These are phyloP conservation scores for Pilaira anomala DNA, from an alignment of 192 early-diverging fungal species.

Conservation along the genomic window DNA sequence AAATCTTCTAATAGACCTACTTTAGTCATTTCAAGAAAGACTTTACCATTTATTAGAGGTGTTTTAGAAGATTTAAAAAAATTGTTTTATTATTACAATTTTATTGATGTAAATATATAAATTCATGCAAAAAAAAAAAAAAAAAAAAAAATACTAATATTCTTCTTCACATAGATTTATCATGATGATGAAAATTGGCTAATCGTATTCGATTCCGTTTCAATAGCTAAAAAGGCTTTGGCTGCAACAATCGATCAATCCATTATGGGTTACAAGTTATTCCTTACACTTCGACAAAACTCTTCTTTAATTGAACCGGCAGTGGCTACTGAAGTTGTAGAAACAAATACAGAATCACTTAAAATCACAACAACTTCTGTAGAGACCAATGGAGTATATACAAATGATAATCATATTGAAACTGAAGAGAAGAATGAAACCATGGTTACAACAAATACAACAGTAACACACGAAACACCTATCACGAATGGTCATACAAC, in stretches of 20 bases:
- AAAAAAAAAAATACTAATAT: not conserved
- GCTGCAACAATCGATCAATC: conserved; percentile 36
- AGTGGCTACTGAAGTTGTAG: not conserved
- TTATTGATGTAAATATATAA: conserved; percentile 45
- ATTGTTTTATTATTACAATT: conserved; percentile 47
- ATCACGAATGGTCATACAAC: too few species aligned
- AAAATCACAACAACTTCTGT: not conserved
- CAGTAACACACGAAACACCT: too few species aligned
- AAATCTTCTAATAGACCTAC: conserved; percentile 24
- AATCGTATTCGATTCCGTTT: conserved; percentile 46
- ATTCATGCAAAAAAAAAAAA: not conserved
- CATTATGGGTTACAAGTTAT: conserved; percentile 42
- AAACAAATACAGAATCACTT: not conserved
- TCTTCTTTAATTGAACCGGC: not conserved
- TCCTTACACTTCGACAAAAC: conserved; percentile 28
- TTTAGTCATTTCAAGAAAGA: conserved; percentile 45
- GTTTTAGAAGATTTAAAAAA: conserved; percentile 46
- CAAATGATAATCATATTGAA: not conserved
- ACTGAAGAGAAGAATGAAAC: not conserved
- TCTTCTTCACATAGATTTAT: conserved; percentile 35
- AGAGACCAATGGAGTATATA: not conserved
- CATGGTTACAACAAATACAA: too few species aligned
- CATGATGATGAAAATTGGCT: conserved; percentile 56
- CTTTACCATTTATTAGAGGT: conserved; percentile 45
- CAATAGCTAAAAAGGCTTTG: conserved; percentile 39